Evolutionary conservation across 2,329 filamentous ascomycete genomes (phyloP).

Genomic region (Calonectria crousiana): DNA sequence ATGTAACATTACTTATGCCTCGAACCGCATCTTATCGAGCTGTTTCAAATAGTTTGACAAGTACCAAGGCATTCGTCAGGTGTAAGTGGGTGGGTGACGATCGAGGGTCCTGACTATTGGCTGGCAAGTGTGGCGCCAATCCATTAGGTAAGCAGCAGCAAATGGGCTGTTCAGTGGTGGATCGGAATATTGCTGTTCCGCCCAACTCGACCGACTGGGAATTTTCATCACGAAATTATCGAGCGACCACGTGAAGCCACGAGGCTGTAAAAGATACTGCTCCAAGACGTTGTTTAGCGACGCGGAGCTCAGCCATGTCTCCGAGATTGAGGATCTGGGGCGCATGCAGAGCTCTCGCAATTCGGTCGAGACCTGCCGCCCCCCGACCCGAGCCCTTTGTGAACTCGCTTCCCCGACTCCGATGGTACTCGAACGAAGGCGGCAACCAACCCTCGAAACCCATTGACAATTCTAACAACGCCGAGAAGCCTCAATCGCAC

Average conservation of each 20-base stretch:
- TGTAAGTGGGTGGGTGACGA: not conserved
- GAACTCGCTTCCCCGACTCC: conserved; percentile 35
- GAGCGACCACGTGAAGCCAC: conserved; percentile 38
- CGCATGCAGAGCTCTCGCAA: conserved; percentile 49
- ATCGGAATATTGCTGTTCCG: conserved; percentile 41
- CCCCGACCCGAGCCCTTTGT: conserved; percentile 39
- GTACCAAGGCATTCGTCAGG: not conserved
- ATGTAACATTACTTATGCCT: not conserved
- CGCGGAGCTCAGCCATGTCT: conserved; percentile 50
- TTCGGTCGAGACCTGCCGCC: conserved; percentile 45
- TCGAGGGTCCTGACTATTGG: not conserved
- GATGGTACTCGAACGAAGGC: conserved; percentile 51
- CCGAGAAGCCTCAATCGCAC: conserved; percentile 24
- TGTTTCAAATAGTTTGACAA: not conserved
- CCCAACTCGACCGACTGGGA: conserved; percentile 29
- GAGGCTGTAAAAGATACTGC: conserved; percentile 37
- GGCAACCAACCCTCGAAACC: conserved; percentile 41
- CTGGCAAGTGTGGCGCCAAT: not conserved
- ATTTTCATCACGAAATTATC: conserved; percentile 44
- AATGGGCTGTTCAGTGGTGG: not conserved
- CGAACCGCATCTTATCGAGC: conserved; percentile 4
- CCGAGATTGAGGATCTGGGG: conserved; percentile 50
- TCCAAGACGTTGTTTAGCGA: conserved; percentile 43
- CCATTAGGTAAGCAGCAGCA: conserved; percentile 37
- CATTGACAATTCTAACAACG: conserved; percentile 32